phyloP scores from a whole-genome alignment of 2,329 filamentous ascomycete species.

The Alternaria infectoria region DNA sequence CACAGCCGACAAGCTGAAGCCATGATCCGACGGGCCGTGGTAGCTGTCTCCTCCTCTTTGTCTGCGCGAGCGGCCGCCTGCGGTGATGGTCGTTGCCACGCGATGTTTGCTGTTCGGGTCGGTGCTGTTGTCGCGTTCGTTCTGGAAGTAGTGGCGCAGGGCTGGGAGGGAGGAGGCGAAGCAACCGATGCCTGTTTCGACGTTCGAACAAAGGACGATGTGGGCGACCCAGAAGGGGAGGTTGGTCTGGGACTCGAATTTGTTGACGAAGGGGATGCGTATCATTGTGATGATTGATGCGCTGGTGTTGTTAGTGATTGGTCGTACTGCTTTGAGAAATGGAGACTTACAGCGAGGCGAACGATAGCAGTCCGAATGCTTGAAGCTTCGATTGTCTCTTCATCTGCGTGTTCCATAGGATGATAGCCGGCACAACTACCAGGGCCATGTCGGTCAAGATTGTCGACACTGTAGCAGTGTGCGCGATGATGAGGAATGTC shows the following conservation, averaged over 20 bases:
- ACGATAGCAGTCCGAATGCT: constrained; percentile 28
- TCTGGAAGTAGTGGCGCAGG: constrained; percentile 22
- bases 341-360: constrained; percentile 24
- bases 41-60: constrained; percentile 6
- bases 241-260: constrained; percentile 19
- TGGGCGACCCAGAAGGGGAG: constrained; percentile 32
- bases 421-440: constrained; percentile 26
- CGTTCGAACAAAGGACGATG: constrained; percentile 31
- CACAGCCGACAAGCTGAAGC: constrained; percentile 20
- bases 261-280: constrained; percentile 31
- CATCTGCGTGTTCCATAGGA: constrained; percentile 34
- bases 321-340: neutral
- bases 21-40: constrained; percentile 14
- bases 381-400: constrained; percentile 27
- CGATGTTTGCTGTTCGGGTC: constrained; percentile 6
- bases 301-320: neutral
- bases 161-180: constrained; percentile 28
- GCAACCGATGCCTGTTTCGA: constrained; percentile 33
- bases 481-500: constrained; percentile 28
- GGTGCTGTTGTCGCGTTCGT: constrained; percentile 14
- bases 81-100: neutral
- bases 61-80: neutral
- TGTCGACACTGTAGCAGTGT: constrained; percentile 26
- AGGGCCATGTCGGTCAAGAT: constrained; percentile 29
- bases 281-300: constrained; percentile 25